These are phyloP conservation scores for Pythium chondricola DNA, from an alignment of 352 stramenopile species.

Conservation along the genomic window DNA sequence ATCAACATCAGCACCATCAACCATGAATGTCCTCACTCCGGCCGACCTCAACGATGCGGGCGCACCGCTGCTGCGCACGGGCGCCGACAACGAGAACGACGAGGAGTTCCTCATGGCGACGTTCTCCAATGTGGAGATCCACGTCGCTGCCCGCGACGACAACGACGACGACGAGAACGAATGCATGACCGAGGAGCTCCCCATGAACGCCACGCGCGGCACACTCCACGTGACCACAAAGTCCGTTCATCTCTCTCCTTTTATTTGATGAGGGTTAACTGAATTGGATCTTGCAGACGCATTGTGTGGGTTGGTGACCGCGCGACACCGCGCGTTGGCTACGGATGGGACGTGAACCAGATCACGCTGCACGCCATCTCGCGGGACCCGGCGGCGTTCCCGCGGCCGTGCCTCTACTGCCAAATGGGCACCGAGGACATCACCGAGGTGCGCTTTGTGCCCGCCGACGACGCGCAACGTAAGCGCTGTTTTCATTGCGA, in stretches of 20 bases:
- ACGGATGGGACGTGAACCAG: constrained; percentile 64
- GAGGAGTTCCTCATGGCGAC: constrained; percentile 59
- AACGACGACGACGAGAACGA: constrained; percentile 16
- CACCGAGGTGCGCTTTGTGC: constrained; percentile 72
- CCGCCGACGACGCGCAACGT: constrained; percentile 55
- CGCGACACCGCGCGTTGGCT: constrained; percentile 35
- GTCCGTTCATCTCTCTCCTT: constrained; percentile 8
- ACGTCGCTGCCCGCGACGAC: constrained; percentile 18
- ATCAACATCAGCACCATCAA: not conserved
- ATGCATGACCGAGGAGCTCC: constrained; percentile 23
- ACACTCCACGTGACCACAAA: constrained; percentile 38
- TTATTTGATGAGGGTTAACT: no score
- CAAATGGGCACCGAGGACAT: constrained; percentile 69
- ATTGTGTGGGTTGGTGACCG: constrained; percentile 54
- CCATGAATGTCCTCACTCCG: constrained; percentile 51
- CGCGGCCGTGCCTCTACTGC: constrained; percentile 71
- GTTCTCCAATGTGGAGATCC: constrained; percentile 38
- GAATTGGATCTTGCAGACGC: constrained; percentile 23
- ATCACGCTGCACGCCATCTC: constrained; percentile 78
- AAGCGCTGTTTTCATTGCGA: constrained; percentile 12
- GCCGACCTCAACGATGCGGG: constrained; percentile 37
- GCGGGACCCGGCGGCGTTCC: constrained; percentile 54
- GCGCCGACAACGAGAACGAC: constrained; percentile 30
- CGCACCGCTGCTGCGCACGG: constrained; percentile 47
- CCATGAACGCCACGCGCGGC: constrained; percentile 20